Percentiles rank a stretch among this genome's conserved stretches.
phyloP scores from a whole-genome alignment of 2,329 filamentous ascomycete species.

The Scytalidium lignicola region DNA sequence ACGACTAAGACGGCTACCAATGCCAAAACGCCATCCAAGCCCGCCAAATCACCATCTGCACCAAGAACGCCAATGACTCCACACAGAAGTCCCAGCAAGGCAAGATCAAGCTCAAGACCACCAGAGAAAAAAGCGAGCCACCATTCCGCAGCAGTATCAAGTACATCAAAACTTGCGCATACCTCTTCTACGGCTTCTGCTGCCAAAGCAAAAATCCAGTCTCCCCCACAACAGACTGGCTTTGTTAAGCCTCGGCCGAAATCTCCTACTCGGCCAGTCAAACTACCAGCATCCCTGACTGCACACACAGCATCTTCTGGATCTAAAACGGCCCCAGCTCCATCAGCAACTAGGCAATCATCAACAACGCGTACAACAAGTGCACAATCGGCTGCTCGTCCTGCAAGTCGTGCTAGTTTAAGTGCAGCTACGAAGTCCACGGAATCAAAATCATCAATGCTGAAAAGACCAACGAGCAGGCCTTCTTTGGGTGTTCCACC shows the following conservation, averaged over 20 bases:
- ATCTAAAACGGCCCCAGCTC: constrained; percentile 49
- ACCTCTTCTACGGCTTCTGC: constrained; percentile 12
- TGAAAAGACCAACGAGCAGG: constrained; percentile 18
- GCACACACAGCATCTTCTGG: constrained; percentile 66
- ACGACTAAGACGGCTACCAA: constrained; percentile 15
- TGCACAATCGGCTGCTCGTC: constrained; percentile 26
- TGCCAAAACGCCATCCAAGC: constrained; percentile 25
- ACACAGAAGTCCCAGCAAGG: constrained; percentile 18
- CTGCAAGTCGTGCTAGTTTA: constrained; percentile 22
- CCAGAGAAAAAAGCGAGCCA: constrained; percentile 12
- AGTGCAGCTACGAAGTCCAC: constrained; percentile 11
- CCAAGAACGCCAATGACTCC: constrained; percentile 35
- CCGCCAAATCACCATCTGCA: constrained; percentile 25
- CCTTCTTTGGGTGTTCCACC: constrained; percentile 48
- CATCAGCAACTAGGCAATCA: constrained; percentile 31
- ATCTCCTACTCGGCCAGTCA: constrained; percentile 65
- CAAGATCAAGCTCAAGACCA: constrained; percentile 19
- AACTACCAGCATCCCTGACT: constrained; percentile 61
- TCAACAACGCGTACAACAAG: constrained; percentile 31
- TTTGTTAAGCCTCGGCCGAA: constrained; percentile 57
- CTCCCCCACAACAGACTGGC: constrained; percentile 25
- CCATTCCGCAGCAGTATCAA: constrained; percentile 11
- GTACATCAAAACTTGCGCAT: constrained; percentile 18
- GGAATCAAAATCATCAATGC: constrained; percentile 18
- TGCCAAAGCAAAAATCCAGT: constrained; percentile 19